Conservation (phyloP, 768 basidiomycete genomes). For the Suillus paluster region DNA sequence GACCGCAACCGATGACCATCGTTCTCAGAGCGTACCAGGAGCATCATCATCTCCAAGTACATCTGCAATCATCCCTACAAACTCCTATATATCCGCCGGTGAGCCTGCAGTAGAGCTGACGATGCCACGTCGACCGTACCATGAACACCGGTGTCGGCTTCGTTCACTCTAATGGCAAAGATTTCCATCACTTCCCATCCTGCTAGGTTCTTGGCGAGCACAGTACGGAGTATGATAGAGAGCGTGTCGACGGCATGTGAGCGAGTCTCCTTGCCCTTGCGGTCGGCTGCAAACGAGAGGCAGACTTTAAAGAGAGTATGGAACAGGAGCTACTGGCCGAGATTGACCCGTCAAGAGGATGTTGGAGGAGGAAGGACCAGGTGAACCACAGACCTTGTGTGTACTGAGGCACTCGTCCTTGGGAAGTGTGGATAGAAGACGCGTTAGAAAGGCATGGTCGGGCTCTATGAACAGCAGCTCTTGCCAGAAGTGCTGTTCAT, state of each 20-base stretch:
- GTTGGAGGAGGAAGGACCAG: not conserved
- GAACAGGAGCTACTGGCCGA: conserved; percentile 53
- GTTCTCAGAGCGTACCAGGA: conserved; percentile 42
- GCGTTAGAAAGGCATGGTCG: conserved; percentile 49
- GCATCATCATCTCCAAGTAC: conserved; percentile 49
- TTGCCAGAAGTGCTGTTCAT: conserved; percentile 53
- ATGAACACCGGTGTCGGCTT: conserved; percentile 64
- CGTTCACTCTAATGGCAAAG: conserved; percentile 60
- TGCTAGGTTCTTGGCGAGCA: conserved; percentile 60
- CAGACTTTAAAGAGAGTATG: conserved; percentile 51
- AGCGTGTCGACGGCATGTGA: conserved; percentile 57
- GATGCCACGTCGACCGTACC: conserved; percentile 34
- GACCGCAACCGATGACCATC: not conserved
- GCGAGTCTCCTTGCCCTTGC: conserved; percentile 25
- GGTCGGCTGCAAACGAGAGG: conserved; percentile 42
- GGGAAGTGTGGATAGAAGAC: conserved; percentile 43
- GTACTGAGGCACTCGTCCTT: conserved; percentile 54
- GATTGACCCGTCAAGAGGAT: conserved; percentile 12
- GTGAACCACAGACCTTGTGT: conserved; percentile 50
- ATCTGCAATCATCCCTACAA: conserved; percentile 51
- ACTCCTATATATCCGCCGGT: conserved; percentile 41
- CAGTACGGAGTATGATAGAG: conserved; percentile 46
- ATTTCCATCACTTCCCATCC: conserved; percentile 80
- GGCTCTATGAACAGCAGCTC: conserved; percentile 56
- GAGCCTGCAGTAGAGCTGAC: not conserved